Conservation (phyloP, 2,329 filamentous ascomycete genomes). For the Colletotrichum tropicicola region DNA sequence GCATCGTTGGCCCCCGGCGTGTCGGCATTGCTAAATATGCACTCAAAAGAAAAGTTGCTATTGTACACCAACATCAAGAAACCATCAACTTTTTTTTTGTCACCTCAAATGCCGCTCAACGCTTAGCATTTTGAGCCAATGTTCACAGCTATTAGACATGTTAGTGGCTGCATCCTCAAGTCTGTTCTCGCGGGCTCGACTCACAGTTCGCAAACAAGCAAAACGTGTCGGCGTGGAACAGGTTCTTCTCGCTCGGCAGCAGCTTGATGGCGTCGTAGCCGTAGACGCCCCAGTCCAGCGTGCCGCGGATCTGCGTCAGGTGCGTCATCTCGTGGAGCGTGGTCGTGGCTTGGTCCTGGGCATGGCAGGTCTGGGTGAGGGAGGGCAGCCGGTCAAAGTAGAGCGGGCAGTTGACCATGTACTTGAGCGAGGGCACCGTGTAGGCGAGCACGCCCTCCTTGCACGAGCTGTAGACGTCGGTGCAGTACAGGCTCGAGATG, state of each 20-base stretch:
- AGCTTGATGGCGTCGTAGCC: constrained; percentile 27
- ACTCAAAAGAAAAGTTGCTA: background rate
- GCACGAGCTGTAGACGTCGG: constrained; percentile 64
- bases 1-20: background rate
- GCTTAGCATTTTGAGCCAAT: background rate
- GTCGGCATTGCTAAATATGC: background rate
- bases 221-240: constrained; percentile 32
- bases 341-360: constrained; percentile 63
- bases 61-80: background rate
- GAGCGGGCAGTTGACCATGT: constrained; percentile 69
- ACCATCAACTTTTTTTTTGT: background rate
- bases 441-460: constrained; percentile 64
- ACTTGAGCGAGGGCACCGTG: constrained; percentile 61
- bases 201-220: constrained; percentile 30
- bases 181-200: background rate
- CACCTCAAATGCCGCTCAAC: background rate
- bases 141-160: background rate
- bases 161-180: background rate
- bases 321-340: constrained; percentile 74
- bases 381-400: constrained; percentile 65
- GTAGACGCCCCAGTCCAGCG: constrained; percentile 39
- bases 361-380: constrained; percentile 62
- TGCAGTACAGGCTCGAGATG: constrained; percentile 65
- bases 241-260: constrained; percentile 18
- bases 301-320: constrained; percentile 63